phyloP scores from a whole-genome alignment of 1,139 yeast species.

The Tardiomyces depauwii region DNA sequence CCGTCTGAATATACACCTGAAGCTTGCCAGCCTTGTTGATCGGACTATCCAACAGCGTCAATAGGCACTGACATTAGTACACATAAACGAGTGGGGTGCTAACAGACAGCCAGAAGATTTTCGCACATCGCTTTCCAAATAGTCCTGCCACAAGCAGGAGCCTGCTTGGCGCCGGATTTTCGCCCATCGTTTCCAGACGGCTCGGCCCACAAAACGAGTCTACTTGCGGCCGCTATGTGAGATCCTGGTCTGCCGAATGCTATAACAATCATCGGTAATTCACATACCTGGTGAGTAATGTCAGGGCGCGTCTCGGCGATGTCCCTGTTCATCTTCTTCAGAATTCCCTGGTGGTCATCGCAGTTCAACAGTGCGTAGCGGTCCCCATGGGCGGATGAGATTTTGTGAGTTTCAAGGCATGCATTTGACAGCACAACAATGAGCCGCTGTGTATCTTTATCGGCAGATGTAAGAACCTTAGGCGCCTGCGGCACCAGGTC shows the following conservation, averaged over 20 bases:
- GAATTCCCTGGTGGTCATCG: slow-evolving; percentile 94
- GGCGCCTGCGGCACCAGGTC: slow-evolving; percentile 82
- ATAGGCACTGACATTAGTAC: slow-evolving; percentile 43
- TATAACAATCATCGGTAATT: too few relatives aligned
- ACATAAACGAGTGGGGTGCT: too few relatives aligned
- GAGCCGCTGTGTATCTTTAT: slow-evolving; percentile 71
- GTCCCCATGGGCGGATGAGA: slow-evolving; percentile 77
- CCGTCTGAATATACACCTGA: slow-evolving; percentile 93
- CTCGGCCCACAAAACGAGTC: too few relatives aligned
- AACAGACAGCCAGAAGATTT: too few relatives aligned
- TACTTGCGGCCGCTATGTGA: too few relatives aligned
- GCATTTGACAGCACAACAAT: slow-evolving; percentile 93
- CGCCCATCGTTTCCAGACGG: too few relatives aligned
- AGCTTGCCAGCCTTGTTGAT: slow-evolving; percentile 94
- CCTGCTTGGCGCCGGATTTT: too few relatives aligned
- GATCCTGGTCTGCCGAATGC: too few relatives aligned
- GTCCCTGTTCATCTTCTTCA: slow-evolving; percentile 93
- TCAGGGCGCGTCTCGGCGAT: slow-evolving; percentile 98
- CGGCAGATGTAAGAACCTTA: slow-evolving; percentile 65
- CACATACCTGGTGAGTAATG: slow-evolving; percentile 54
- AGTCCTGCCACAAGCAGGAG: too few relatives aligned
- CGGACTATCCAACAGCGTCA: slow-evolving; percentile 89
- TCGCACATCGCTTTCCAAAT: too few relatives aligned
- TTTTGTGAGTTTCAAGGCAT: slow-evolving; percentile 87
- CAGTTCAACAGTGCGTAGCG: slow-evolving; percentile 88